Base-by-base conservation (phyloP, 352 stramenopile species). In the Peronospora belbahrii region DNA sequence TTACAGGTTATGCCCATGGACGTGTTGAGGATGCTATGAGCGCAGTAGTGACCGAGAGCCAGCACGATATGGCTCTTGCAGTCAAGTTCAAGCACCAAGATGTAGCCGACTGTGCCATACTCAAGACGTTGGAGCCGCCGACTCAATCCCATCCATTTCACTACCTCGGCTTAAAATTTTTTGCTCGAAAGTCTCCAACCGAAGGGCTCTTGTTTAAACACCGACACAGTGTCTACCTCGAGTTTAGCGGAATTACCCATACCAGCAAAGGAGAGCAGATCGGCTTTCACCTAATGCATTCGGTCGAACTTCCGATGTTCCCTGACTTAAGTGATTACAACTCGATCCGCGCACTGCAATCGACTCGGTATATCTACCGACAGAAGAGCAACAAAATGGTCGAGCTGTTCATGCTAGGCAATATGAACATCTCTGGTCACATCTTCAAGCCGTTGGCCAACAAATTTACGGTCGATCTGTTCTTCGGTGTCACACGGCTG, bases 91-190 rank as follows among this genome's bases (percentile, higher is more conserved):
- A 82, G 30, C 56, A 83, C 52, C 68, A 80, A 18, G 68, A 80
- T 34, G 62, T 83, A 40, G 74, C 70, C 17, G 74, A 85, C 56
- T 80, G 68, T 42, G 65, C 70, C 17, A 70, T 85, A 33, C 51
- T 85, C 25, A 62, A 79, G 48, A 69, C 60, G 17, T 60, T 86
- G 42, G 71, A 83, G 45, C 51, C 43, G 4, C 72, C 70, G 19
- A 80, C 67, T 4, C 28, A 49, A 0, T 51, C 62, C 8, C 36
- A 72, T 6, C 74, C 74, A 0, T 76, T 78, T 27, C 60, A 76
- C n/a, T 82, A 80, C 36, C 59, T 87, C 28, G 72, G 72, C 4
- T 82, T 78, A 59, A 87, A 87, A 56, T 87, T 73, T 49, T 66
- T 84, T 28, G 72, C 75, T 36, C 58, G 63, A 18, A 73, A 74